A percentile compares a stretch with the other conserved stretches of the same genome.
These are phyloP conservation scores for Ramalina peruviana DNA, from an alignment of 495 filamentous ascomycete species.

Conservation along the genomic window DNA sequence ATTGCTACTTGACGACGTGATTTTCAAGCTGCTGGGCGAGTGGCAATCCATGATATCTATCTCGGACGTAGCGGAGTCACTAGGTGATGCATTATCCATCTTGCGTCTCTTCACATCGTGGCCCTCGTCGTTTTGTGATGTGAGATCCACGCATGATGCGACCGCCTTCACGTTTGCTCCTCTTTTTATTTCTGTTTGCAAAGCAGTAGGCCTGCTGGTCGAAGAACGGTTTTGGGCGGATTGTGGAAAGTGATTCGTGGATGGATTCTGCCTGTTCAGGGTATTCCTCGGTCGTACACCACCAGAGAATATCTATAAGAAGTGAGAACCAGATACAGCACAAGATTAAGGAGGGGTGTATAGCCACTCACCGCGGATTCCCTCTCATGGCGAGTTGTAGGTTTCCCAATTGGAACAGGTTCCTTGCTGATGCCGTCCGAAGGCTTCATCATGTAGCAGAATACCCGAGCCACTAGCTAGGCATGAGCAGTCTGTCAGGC, in stretches of 20 bases:
- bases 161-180: constrained; percentile 4
- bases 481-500: too few relatives aligned
- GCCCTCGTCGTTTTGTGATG: not conserved
- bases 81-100: not conserved
- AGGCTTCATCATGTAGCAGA: too few relatives aligned
- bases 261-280: not conserved
- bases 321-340: not conserved
- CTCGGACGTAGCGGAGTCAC: constrained; percentile 1
- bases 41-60: constrained; percentile 4
- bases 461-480: too few relatives aligned
- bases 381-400: not conserved
- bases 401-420: constrained; percentile 4
- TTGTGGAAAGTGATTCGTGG: not conserved
- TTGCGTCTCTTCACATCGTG: constrained; percentile 7
- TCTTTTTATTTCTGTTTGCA: not conserved
- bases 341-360: too few relatives aligned
- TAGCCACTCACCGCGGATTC: not conserved
- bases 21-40: not conserved
- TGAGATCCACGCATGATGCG: not conserved
- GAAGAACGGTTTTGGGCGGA: too few relatives aligned
- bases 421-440: not conserved
- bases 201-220: not conserved
- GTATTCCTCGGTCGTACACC: constrained; percentile 10
- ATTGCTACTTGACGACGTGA: not conserved
- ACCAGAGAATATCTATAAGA: not conserved